Percentiles rank a stretch among this genome's conserved stretches.
phyloP scores from a whole-genome alignment of 768 basidiomycete species.

The Auricularia auricula-judae region DNA sequence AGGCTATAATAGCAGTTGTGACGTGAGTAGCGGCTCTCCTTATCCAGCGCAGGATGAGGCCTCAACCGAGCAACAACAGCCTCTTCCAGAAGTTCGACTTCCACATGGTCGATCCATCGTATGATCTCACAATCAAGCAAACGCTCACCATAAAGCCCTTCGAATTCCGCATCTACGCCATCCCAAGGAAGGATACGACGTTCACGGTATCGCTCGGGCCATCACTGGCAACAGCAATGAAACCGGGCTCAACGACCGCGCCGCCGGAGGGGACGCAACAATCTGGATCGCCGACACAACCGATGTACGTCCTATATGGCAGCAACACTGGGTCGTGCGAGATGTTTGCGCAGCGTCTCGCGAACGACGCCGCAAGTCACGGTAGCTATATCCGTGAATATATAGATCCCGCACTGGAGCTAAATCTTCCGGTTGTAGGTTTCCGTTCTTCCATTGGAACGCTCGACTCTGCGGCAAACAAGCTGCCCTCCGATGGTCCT shows the following conservation, averaged over 20 bases:
- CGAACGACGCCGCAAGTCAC: conserved; percentile 25
- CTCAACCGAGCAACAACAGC: no score
- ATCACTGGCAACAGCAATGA: background rate
- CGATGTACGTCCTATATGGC: conserved; percentile 32
- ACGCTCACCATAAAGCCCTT: conserved; percentile 37
- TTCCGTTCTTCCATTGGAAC: background rate
- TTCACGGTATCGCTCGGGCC: background rate
- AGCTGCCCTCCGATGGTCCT: conserved; percentile 9
- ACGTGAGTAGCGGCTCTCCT: conserved; percentile 5
- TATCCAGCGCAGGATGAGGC: no score
- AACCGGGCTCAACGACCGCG: background rate
- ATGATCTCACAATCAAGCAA: conserved; percentile 22
- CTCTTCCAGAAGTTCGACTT: conserved; percentile 38
- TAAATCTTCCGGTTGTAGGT: background rate
- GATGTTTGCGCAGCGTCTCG: conserved; percentile 35
- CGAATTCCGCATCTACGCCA: conserved; percentile 29
- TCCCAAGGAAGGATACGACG: conserved; percentile 17
- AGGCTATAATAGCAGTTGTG: conserved; percentile 30
- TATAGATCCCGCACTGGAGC: background rate
- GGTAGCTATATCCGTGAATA: conserved; percentile 16
- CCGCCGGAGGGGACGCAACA: conserved; percentile 13
- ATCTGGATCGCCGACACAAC: conserved; percentile 17
- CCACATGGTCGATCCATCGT: conserved; percentile 30
- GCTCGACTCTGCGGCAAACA: background rate
- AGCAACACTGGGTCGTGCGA: conserved; percentile 41